phyloP scores from a whole-genome alignment of 169 alveolate genomes.

The Amoebophrya sp. region DNA sequence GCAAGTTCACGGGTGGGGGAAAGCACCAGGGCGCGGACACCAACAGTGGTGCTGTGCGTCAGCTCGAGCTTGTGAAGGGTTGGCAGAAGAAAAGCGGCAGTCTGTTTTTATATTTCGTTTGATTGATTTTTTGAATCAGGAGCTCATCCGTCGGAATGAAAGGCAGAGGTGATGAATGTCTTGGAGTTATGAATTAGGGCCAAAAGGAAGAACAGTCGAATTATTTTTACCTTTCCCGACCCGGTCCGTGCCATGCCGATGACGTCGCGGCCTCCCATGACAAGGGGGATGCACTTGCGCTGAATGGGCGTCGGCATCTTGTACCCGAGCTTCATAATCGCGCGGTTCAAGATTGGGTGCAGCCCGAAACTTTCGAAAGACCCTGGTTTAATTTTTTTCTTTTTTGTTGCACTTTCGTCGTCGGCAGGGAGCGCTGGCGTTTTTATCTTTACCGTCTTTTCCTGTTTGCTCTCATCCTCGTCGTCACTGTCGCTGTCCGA shows the following conservation, averaged over 20 bases:
- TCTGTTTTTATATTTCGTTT: no score
- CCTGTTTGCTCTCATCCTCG: background rate
- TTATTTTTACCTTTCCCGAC: conserved; percentile 69
- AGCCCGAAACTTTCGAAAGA: conserved; percentile 42
- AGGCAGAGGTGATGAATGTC: no score
- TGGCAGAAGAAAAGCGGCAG: conserved; percentile 88
- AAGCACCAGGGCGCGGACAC: conserved; percentile 76
- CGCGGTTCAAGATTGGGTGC: conserved; percentile 32
- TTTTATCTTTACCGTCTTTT: background rate
- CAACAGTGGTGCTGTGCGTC: conserved; percentile 70
- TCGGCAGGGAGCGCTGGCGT: no score
- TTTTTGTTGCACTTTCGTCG: background rate
- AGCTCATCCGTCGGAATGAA: no score
- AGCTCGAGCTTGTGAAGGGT: conserved; percentile 40
- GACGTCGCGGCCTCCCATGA: conserved; percentile 75
- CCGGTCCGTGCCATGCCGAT: conserved; percentile 86
- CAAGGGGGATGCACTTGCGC: conserved; percentile 79
- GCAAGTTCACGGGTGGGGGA: conserved; percentile 89
- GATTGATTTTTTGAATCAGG: no score
- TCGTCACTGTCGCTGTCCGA: background rate
- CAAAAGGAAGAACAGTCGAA: background rate
- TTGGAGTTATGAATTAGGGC: no score
- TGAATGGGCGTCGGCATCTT: conserved; percentile 86
- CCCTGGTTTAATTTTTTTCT: conserved; percentile 41
- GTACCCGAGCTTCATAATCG: conserved; percentile 52